Evolutionary conservation across 2,329 filamentous ascomycete genomes (phyloP).

Genomic region (Neurospora crassa): DNA sequence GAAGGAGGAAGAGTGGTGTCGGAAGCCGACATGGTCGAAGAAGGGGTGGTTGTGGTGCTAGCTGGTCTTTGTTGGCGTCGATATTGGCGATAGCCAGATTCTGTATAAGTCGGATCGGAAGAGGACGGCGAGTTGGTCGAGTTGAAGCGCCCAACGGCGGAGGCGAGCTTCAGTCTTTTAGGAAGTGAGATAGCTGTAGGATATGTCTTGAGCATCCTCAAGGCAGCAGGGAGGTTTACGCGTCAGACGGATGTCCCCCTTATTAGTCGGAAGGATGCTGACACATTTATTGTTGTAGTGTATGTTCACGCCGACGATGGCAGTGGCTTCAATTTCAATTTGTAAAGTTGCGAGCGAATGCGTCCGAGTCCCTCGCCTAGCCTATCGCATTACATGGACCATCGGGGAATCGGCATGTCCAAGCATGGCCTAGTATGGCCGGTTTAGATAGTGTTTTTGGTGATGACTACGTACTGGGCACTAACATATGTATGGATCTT

Average conservation of each 20-base stretch:
- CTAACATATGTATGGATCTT: background rate
- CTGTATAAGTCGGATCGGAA: background rate
- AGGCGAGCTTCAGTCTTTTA: conserved; percentile 14
- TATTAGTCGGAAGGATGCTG: background rate
- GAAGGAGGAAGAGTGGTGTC: conserved; percentile 16
- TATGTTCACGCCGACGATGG: background rate
- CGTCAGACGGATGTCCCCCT: conserved; percentile 14
- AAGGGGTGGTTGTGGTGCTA: background rate
- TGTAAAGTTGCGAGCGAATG: background rate
- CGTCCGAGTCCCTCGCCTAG: background rate
- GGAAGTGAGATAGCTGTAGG: conserved; percentile 12
- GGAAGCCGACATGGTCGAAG: conserved; percentile 19
- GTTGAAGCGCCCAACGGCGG: conserved; percentile 4
- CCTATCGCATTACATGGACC: background rate
- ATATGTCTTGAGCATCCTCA: conserved; percentile 17
- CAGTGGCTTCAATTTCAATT: background rate
- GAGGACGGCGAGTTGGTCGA: background rate
- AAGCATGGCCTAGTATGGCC: background rate
- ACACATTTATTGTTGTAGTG: background rate
- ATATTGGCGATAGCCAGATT: background rate
- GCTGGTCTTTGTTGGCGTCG: conserved; percentile 4
- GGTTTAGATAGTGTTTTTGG: background rate
- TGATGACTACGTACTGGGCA: too few species aligned
- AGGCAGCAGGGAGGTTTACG: conserved; percentile 4
- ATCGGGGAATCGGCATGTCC: background rate